These are phyloP conservation scores for Bothriochloa decipiens DNA, from an alignment of 176 grass and related monocot genomes.

Conservation along the genomic window DNA sequence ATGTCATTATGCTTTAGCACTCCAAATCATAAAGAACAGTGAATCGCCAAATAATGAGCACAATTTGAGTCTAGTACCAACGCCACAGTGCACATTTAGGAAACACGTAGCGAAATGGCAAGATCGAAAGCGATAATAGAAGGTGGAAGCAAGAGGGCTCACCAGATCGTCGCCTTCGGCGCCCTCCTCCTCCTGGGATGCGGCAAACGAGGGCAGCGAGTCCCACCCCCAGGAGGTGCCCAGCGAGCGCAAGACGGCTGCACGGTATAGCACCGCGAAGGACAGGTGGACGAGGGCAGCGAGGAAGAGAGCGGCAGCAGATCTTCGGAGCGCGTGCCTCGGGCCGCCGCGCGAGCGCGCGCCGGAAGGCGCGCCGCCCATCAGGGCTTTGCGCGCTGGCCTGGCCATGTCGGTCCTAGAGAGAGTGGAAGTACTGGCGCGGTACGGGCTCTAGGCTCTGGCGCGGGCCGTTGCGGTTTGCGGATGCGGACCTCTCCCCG, in stretches of 20 bases:
- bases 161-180: constrained; percentile 41
- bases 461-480: neutral
- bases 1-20: neutral
- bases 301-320: constrained; percentile 31
- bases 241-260: constrained; percentile 29
- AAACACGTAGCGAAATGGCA: neutral
- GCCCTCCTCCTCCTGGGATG: constrained; percentile 30
- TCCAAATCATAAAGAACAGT: neutral
- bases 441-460: neutral
- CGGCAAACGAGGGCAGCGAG: constrained; percentile 1
- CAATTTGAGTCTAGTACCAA: neutral
- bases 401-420: constrained; percentile 11
- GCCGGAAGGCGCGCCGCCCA: neutral
- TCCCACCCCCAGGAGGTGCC: constrained; percentile 29
- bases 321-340: constrained; percentile 4
- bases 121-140: neutral
- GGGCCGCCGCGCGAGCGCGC: neutral
- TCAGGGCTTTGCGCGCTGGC: constrained; percentile 12
- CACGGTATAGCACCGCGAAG: constrained; percentile 50
- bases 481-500: neutral
- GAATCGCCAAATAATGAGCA: neutral
- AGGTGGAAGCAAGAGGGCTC: neutral
- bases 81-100: neutral
- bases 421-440: neutral
- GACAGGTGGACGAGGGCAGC: constrained; percentile 41